These are phyloP conservation scores for Paraleonurus japonicus DNA, from an alignment of 257 asterid species.

Conservation along the genomic window DNA sequence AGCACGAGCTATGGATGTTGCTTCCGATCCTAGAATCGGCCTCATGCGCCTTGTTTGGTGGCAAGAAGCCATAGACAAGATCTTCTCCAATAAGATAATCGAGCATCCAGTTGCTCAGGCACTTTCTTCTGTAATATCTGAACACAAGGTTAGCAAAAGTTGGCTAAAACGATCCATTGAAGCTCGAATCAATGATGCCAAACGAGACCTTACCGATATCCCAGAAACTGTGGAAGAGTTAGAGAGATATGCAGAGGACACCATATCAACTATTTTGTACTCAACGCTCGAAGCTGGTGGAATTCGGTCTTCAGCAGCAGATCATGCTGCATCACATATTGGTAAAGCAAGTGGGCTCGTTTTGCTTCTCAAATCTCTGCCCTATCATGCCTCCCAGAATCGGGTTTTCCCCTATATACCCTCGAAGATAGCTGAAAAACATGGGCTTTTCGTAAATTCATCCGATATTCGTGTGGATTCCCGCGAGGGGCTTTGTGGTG, in stretches of 20 bases:
- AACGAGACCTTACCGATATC: slow-evolving; percentile 54
- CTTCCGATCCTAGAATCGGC: slow-evolving; percentile 93
- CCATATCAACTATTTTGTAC: slow-evolving; percentile 74
- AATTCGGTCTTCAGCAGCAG: slow-evolving; percentile 69
- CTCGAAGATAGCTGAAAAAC: slow-evolving; percentile 64
- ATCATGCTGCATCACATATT: slow-evolving; percentile 94
- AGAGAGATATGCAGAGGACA: slow-evolving; percentile 87
- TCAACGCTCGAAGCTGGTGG: slow-evolving; percentile 87
- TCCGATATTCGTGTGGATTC: slow-evolving; percentile 55
- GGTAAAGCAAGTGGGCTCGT: slow-evolving; percentile 94
- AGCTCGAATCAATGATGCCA: slow-evolving; percentile 84
- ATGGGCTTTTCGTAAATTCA: slow-evolving; percentile 52
- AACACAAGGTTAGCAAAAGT: slow-evolving; percentile 60
- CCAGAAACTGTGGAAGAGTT: slow-evolving; percentile 63
- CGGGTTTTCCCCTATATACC: slow-evolving; percentile 67
- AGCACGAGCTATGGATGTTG: slow-evolving; percentile 85
- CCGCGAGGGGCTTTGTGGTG: slow-evolving; percentile 58
- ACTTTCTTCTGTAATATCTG: slow-evolving; percentile 58
- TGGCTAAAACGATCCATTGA: slow-evolving; percentile 86
- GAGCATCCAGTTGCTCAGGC: slow-evolving; percentile 97
- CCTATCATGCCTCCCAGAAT: slow-evolving; percentile 71
- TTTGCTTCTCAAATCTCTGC: slow-evolving; percentile 76
- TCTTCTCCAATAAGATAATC: slow-evolving; percentile 61
- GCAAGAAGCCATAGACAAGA: slow-evolving; percentile 90
- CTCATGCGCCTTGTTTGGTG: slow-evolving; percentile 93